Percentiles rank a stretch among this genome's conserved stretches.
Evolutionary conservation across 441 rosid species (phyloP).

Genomic region (Gossypium gossypioides): DNA sequence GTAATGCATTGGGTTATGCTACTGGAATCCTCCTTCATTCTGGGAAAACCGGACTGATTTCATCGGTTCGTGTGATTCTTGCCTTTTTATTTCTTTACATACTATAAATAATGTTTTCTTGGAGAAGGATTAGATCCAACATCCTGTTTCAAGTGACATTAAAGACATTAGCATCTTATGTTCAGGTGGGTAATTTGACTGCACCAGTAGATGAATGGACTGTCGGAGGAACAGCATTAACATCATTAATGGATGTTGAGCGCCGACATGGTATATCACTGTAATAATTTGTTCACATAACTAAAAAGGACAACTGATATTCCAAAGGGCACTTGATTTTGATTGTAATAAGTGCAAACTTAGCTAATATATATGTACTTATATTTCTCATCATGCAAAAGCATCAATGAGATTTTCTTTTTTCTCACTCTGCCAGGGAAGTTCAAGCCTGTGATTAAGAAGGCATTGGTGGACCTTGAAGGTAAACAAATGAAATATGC

Average conservation of each 20-base stretch:
- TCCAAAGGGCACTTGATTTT: not conserved
- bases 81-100: not conserved
- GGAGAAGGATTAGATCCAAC: not conserved
- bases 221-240: slow-evolving; percentile 81
- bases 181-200: slow-evolving; percentile 77
- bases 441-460: slow-evolving; percentile 93
- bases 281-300: not conserved
- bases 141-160: not conserved
- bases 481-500: slow-evolving; percentile 28
- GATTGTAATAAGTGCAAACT: not conserved
- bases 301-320: not conserved
- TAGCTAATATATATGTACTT: not conserved
- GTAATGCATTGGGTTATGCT: slow-evolving; percentile 84
- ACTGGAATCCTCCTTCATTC: slow-evolving; percentile 84
- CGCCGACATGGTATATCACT: slow-evolving; percentile 75
- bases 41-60: slow-evolving; percentile 80
- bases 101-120: not conserved
- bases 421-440: slow-evolving; percentile 38
- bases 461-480: slow-evolving; percentile 97
- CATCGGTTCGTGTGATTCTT: slow-evolving; percentile 49
- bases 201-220: slow-evolving; percentile 85
- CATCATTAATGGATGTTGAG: slow-evolving; percentile 92
- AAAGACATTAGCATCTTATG: not conserved
- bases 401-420: not conserved
- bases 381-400: not conserved